Evolutionary conservation across 805 yeast species (phyloP), one percentile per base, ranked within the genome.

Genomic region (Metschnikowia orientalis): DNA sequence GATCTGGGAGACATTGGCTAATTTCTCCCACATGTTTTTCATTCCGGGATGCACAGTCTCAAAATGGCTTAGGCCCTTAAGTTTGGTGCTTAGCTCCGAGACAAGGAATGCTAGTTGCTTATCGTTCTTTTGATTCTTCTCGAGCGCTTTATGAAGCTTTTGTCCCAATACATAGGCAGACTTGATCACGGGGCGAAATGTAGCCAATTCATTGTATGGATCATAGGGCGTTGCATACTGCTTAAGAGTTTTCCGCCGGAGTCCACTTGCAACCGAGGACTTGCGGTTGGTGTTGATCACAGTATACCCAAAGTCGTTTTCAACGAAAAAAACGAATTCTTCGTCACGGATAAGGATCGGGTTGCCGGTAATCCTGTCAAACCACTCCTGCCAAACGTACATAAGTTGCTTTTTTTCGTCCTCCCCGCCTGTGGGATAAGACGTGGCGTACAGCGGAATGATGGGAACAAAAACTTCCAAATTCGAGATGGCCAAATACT

Each of bases 381-480:
- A 80, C 98, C 98, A 92, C 41, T 69, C 74, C 56, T 90, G 97
- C 61, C 89, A 71, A 29, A 73, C 72, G 10, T 47, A 46, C 29
- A 69, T 60, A 24, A 86, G 65, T 35, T 76, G 75, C 33, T 65
- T 63, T 30, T 69, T 70, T 50, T 86, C 95, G 42, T 90, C 97
- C 18, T 82, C 82, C 27, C 89, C 84, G 33, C 84, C 84, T n/a
- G 77, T 65, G 16, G 95, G 95, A 51, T 79, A 89, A 12, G 88
- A 72, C 1, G 95, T 82, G 5, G 67, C 71, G 1, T 92, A 67
- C 13, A 68, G 63, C 0, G 97, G 97, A 25, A 92, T 65, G 5
- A 94, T 79, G 0, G 97, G 97, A 4, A 92, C 88, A 59, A 90
- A 88, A 35, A 92, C 89, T 56, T 92, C 97, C 19, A 90, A 80